phyloP scores from a whole-genome alignment of 2,329 filamentous ascomycete species.

The Thelonectria rubi region DNA sequence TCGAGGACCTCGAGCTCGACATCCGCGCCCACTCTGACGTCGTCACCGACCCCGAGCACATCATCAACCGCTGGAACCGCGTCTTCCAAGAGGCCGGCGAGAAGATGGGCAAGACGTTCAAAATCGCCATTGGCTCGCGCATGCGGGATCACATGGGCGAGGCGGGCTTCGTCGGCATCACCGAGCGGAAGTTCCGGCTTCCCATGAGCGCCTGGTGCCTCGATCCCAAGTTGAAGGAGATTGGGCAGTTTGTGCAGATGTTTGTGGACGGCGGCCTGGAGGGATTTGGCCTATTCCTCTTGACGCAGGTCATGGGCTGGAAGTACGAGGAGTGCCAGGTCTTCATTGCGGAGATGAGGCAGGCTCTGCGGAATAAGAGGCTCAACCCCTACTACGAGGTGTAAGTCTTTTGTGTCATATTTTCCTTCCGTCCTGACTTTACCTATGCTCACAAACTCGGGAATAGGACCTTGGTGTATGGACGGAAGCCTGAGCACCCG shows the following conservation, averaged over 20 bases:
- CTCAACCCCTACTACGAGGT: slow-evolving; percentile 27
- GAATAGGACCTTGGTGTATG: slow-evolving; percentile 25
- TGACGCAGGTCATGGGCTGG: slow-evolving; percentile 28
- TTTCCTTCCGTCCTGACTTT: background rate
- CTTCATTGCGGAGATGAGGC: slow-evolving; percentile 28
- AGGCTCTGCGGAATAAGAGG: slow-evolving; percentile 27
- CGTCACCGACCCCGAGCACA: slow-evolving; percentile 25
- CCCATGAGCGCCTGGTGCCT: slow-evolving; percentile 25
- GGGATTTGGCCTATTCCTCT: slow-evolving; percentile 22
- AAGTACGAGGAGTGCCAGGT: slow-evolving; percentile 25
- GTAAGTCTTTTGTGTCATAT: slow-evolving; percentile 16
- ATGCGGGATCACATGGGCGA: slow-evolving; percentile 27
- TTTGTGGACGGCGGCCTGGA: slow-evolving; percentile 26
- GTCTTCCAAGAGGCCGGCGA: slow-evolving; percentile 29
- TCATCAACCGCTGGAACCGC: slow-evolving; percentile 25
- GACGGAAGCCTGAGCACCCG: slow-evolving; percentile 16
- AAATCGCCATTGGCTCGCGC: slow-evolving; percentile 29
- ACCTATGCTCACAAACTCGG: slow-evolving; percentile 1
- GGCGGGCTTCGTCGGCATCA: slow-evolving; percentile 24
- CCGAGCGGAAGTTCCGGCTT: slow-evolving; percentile 26
- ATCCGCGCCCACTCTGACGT: slow-evolving; percentile 28
- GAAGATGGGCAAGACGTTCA: slow-evolving; percentile 29
- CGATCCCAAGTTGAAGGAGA: slow-evolving; percentile 28
- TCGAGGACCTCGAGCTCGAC: slow-evolving; percentile 27
- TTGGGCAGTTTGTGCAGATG: slow-evolving; percentile 27